A percentile compares a stretch with the other conserved stretches of the same genome.
These are phyloP conservation scores for Cardamine resedifolia DNA, from an alignment of 345 rosid genomes.

Conservation along the genomic window DNA sequence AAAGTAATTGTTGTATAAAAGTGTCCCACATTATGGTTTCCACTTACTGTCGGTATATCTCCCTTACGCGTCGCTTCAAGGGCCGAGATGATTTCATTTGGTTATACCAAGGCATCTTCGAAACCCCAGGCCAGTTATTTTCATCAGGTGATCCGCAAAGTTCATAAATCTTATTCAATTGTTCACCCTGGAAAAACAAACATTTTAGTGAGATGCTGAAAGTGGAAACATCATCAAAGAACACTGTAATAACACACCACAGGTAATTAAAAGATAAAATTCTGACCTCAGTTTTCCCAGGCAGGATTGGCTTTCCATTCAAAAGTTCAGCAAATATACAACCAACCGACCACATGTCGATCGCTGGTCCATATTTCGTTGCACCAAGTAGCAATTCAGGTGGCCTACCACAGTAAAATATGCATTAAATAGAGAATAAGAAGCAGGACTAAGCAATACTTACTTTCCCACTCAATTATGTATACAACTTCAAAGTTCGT, in stretches of 20 bases:
- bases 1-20: background rate
- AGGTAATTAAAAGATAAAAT: background rate
- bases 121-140: conserved; percentile 64
- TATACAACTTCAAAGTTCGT: background rate
- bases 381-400: conserved; percentile 97
- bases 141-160: conserved; percentile 76
- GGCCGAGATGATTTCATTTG: conserved; percentile 58
- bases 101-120: conserved; percentile 59
- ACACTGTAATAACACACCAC: background rate
- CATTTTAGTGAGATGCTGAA: background rate
- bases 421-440: background rate
- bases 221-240: conserved; percentile 3
- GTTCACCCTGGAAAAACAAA: conserved; percentile 48
- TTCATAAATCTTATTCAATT: conserved; percentile 64
- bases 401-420: conserved; percentile 52
- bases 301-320: conserved; percentile 86
- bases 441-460: background rate
- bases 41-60: conserved; percentile 79
- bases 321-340: conserved; percentile 95
- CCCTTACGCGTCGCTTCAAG: conserved; percentile 70
- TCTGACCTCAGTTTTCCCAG: conserved; percentile 87
- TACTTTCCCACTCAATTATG: background rate
- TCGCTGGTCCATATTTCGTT: conserved; percentile 93
- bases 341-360: conserved; percentile 98
- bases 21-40: background rate